These are phyloP conservation scores for Talaromyces sp. DNA, from an alignment of 2,329 filamentous ascomycete species.

Conservation along the genomic window DNA sequence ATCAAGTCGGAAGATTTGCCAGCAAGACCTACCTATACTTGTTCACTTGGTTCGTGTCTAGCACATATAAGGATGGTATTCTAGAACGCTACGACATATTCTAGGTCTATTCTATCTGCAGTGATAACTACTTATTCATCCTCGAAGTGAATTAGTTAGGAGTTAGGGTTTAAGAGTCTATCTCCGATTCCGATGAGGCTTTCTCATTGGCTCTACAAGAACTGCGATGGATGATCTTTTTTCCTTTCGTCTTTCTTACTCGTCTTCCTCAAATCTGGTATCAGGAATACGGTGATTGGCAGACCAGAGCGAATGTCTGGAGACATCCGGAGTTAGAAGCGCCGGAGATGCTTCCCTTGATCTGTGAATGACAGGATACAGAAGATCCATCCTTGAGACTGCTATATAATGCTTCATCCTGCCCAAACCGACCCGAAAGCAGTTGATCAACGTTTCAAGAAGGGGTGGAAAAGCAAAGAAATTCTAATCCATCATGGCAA, in stretches of 20 bases:
- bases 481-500: neutral
- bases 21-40: too few relatives aligned
- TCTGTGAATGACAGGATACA: neutral
- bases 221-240: neutral
- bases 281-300: neutral
- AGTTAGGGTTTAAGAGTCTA: slow-evolving; percentile 5
- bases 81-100: too few relatives aligned
- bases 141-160: neutral
- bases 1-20: too few relatives aligned
- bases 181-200: neutral
- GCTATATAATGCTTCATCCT: neutral
- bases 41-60: too few relatives aligned
- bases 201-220: neutral
- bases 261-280: neutral
- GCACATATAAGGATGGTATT: too few relatives aligned
- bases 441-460: neutral
- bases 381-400: neutral
- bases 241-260: neutral
- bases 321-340: neutral
- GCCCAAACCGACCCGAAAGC: neutral
- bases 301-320: neutral
- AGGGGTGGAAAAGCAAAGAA: neutral
- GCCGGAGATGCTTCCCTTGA: neutral
- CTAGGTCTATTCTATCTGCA: too few relatives aligned
- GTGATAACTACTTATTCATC: too few relatives aligned